Base-by-base conservation (phyloP, 2,329 filamentous ascomycete genomes). In the Colletotrichum trifolii region DNA sequence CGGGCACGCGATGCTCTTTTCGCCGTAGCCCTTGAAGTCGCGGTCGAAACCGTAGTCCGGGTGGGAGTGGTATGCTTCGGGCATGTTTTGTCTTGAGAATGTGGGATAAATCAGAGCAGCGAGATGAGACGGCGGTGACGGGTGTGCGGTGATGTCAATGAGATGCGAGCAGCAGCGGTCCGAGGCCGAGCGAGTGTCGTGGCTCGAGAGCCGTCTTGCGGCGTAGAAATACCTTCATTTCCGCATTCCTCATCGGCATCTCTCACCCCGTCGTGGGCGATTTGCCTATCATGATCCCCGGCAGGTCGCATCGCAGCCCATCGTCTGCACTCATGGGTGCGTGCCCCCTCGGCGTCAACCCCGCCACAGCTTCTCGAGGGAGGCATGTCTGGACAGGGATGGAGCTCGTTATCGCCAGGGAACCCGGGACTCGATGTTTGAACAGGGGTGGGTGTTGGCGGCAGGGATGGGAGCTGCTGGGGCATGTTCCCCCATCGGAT, bases 21-120 rank as follows among this genome's bases (percentile, higher is more conserved):
- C 78, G 33, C 79, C 79, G 50, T 81, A 81, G 2, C 79, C 79
- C 50, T 75, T 75, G 67, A 74, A 75, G 69, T 75, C 71, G n/a
- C 73, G 73, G 47, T 57, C 63, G 65, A 71, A 74, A 13, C 71
- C 73, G 47, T 73, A 75, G 52, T 73, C 70, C 9, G 73, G 73
- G 54, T 73, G 72, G 11, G 71, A 48, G 60, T 69, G 53, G 69
- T 74, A 73, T 3, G 66, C 52, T 64, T 73, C 71, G 8, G 72
- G 72, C 72, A 74, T 74, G 35, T 38, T 60, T 38, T 60, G 50
- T 17, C 7, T 35, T 9, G 3, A 40, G 25, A 9, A 10, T 46
- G 43, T 4, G n/a, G 43, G 9, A 8, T n/a, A 1, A 17, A 11
- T 5, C 13, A 11, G n/a, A 9, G n/a, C n/a, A 17, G 25, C 5